phyloP scores from a whole-genome alignment of 139 green algal species.

The Chlamydomonas sp. region DNA sequence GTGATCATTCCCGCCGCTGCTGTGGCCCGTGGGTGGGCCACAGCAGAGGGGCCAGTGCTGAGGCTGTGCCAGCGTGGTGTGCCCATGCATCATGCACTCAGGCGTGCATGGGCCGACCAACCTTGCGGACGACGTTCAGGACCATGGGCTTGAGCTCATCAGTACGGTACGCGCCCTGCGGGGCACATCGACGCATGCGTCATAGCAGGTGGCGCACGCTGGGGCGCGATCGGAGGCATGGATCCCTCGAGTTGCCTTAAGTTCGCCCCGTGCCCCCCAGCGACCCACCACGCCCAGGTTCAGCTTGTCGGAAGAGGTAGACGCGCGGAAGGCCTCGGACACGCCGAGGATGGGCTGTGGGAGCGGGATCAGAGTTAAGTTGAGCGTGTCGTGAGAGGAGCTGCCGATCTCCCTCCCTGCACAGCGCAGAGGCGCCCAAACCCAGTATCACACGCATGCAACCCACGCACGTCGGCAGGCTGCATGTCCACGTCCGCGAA shows the following conservation, averaged over 20 bases:
- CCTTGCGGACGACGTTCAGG: conserved; percentile 83
- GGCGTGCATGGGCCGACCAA: conserved; percentile 11
- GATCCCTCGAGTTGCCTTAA: neutral
- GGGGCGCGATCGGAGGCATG: neutral
- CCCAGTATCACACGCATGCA: too few relatives aligned
- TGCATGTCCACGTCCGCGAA: too few relatives aligned
- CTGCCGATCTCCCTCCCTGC: too few relatives aligned
- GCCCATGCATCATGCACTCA: neutral
- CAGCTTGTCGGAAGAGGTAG: conserved; percentile 72
- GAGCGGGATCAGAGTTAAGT: too few relatives aligned
- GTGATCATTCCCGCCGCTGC: neutral
- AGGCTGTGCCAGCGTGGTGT: neutral
- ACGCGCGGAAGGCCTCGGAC: conserved; percentile 81
- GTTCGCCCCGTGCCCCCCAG: conserved; percentile 21
- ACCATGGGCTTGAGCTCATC: conserved; percentile 95
- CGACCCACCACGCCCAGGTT: conserved; percentile 98
- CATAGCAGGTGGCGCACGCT: neutral
- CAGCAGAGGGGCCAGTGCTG: neutral
- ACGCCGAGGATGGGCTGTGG: conserved; percentile 90
- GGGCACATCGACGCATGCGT: too few relatives aligned
- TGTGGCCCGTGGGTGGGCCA: neutral
- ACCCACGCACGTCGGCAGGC: too few relatives aligned
- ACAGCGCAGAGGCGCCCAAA: too few relatives aligned
- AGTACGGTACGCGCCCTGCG: conserved; percentile 82
- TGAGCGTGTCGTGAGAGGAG: too few relatives aligned